These are phyloP conservation scores for Danielia oregonensis DNA, from an alignment of 805 yeast genomes.

Conservation along the genomic window DNA sequence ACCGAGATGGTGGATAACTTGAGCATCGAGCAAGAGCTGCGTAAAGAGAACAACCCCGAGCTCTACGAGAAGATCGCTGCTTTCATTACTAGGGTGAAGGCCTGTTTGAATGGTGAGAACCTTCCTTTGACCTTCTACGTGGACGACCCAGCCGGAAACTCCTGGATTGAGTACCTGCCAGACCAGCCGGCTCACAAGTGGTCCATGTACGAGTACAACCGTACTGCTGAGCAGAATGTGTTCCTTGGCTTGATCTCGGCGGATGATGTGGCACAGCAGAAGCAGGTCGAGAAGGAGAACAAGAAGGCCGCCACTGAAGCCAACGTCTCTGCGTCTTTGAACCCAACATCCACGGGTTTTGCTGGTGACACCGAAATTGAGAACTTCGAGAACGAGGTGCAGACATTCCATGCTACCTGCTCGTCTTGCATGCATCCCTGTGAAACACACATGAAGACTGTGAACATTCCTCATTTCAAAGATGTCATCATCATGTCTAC, in stretches of 20 bases:
- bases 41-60: constrained; percentile 73
- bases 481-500: constrained; percentile 97
- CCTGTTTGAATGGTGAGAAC: constrained; percentile 61
- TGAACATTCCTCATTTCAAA: constrained; percentile 95
- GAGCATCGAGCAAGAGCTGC: constrained; percentile 71
- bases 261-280: constrained; percentile 51
- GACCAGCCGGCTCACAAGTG: constrained; percentile 88
- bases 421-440: constrained; percentile 82
- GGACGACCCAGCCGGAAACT: constrained; percentile 96
- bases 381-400: constrained; percentile 85
- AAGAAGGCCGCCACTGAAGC: constrained; percentile 39
- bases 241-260: constrained; percentile 76
- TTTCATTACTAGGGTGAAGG: constrained; percentile 58
- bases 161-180: constrained; percentile 89
- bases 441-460: constrained; percentile 94
- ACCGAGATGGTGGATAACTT: constrained; percentile 81
- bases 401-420: constrained; percentile 88
- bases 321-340: constrained; percentile 25
- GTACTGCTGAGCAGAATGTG: constrained; percentile 87
- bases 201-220: constrained; percentile 75
- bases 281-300: constrained; percentile 46
- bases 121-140: constrained; percentile 74
- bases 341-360: constrained; percentile 53
- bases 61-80: constrained; percentile 70
- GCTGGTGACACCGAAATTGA: constrained; percentile 77